A percentile compares a stretch with the other conserved stretches of the same genome.
These are phyloP conservation scores for Phytophthora gonapodyides DNA, from an alignment of 352 stramenopile genomes.

Conservation along the genomic window DNA sequence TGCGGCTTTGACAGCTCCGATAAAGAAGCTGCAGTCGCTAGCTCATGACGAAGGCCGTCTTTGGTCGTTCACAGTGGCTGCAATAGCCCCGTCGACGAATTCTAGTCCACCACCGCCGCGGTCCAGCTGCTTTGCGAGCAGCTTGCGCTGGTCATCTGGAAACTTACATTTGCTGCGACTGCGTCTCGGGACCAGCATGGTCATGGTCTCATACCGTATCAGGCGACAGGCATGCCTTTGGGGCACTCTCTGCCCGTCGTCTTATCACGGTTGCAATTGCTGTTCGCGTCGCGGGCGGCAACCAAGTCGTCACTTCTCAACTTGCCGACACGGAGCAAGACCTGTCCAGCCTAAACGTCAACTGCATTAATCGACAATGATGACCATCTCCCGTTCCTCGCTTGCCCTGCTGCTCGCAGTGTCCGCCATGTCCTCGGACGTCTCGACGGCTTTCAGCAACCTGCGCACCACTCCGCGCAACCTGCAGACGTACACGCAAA, in stretches of 20 bases:
- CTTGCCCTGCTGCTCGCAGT: conserved; percentile 27
- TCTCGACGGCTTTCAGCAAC: conserved; percentile 17
- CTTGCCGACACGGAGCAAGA: conserved; percentile 22
- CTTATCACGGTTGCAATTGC: conserved; percentile 29
- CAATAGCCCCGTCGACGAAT: not conserved
- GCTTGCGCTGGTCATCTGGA: conserved; percentile 23
- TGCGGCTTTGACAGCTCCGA: conserved; percentile 10
- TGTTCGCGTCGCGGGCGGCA: conserved; percentile 21
- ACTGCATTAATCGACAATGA: conserved; percentile 19
- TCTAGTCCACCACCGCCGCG: not conserved
- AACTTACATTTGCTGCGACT: conserved; percentile 2
- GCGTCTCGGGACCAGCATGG: not conserved
- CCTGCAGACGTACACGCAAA: conserved; percentile 34
- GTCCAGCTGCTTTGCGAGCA: conserved; percentile 35
- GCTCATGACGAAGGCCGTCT: conserved; percentile 22
- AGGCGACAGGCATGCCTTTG: conserved; percentile 11
- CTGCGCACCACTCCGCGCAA: conserved; percentile 30
- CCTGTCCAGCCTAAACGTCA: not conserved
- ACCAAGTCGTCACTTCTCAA: conserved; percentile 20
- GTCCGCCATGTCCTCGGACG: conserved; percentile 17
- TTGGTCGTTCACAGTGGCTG: conserved; percentile 2
- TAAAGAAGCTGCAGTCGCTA: conserved; percentile 7
- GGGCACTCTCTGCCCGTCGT: conserved; percentile 29
- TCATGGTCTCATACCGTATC: conserved; percentile 20
- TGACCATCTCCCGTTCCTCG: conserved; percentile 27